Base-by-base conservation (phyloP, 331 rosid species). In the Pyrus hybrid region DNA sequence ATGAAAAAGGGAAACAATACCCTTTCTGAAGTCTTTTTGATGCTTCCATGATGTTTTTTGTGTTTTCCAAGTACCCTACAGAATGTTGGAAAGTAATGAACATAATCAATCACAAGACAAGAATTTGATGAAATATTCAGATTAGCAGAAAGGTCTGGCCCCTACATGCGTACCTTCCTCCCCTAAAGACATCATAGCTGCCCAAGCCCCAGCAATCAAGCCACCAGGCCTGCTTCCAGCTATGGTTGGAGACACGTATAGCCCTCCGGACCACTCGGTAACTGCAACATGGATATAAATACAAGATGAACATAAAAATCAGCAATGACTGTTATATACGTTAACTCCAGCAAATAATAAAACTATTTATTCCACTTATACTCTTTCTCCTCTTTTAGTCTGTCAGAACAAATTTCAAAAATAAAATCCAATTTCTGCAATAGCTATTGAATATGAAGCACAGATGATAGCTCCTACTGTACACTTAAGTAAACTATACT, bases 161-260 rank as follows among this genome's bases (percentile, higher is more conserved):
- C 67, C 30, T 69, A 51, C 56, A 62, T 58, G 51, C 57, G 75
- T 68, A 90, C 99, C 99, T 86, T 89, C 93, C 84, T 85, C 87
- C 75, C 99, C 99, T 41, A 90, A 82, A 81, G 99, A 89, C 76
- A 94, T 84, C 97, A 92, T 89, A 73, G 99, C 93, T 63, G 97
- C 97, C 99, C 99, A 92, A 57, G 99, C 99, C 67, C 99, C 99
- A n/a, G 97, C 97, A 70, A 94, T 92, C 63, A 90, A 90, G 73
- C 97, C 68, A 77, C 99, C 99, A 60, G 97, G 96, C 79, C 97
- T 86, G 88, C 99, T 94, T 78, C 97, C 99, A 72, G 97, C 99
- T 28, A 92, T 90, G 80, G 97, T 90, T 76, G 97, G 99, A 79
- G 99, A 94, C 45, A 94, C 96, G 62, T 92, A 94, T 47, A 94